Percentiles rank a stretch among this genome's conserved stretches.
phyloP scores from a whole-genome alignment of 2,329 filamentous ascomycete species.

The Fusarium sp. region DNA sequence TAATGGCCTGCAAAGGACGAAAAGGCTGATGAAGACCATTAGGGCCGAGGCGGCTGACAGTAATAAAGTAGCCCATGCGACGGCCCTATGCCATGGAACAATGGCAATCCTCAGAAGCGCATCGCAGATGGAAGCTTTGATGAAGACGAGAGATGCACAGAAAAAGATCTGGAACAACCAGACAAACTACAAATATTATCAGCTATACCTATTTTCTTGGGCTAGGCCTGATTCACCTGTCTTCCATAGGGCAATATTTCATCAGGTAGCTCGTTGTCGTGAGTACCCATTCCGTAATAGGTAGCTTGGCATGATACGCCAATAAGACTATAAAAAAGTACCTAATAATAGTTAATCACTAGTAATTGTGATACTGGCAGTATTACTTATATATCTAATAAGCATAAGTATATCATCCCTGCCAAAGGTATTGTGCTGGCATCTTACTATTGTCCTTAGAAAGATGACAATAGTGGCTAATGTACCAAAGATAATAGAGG shows the following conservation, averaged over 20 bases:
- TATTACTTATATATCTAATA: constrained; percentile 14
- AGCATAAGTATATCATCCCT: constrained; percentile 26
- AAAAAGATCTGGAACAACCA: constrained; percentile 4
- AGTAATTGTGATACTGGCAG: neutral
- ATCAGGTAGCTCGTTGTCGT: neutral
- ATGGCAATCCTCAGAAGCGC: neutral
- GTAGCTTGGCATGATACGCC: constrained; percentile 7
- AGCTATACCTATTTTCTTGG: neutral
- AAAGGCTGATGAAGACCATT: neutral
- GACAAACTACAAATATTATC: neutral
- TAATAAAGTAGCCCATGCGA: neutral
- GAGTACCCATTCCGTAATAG: constrained; percentile 12
- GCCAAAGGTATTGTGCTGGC: constrained; percentile 11
- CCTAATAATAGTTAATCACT: too few relatives aligned
- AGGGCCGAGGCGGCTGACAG: neutral
- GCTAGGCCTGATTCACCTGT: too few relatives aligned
- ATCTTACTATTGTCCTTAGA: too few relatives aligned
- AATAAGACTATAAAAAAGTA: constrained; percentile 3
- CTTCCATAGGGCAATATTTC: too few relatives aligned
- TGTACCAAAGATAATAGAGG: too few relatives aligned
- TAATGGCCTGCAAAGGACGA: constrained; percentile 19
- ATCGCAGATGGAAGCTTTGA: constrained; percentile 10
- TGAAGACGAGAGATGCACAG: neutral
- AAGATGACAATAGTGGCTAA: too few relatives aligned
- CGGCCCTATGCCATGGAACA: neutral